Conservation (phyloP, 2,329 filamentous ascomycete genomes). For the Pseudopithomyces chartarum region DNA sequence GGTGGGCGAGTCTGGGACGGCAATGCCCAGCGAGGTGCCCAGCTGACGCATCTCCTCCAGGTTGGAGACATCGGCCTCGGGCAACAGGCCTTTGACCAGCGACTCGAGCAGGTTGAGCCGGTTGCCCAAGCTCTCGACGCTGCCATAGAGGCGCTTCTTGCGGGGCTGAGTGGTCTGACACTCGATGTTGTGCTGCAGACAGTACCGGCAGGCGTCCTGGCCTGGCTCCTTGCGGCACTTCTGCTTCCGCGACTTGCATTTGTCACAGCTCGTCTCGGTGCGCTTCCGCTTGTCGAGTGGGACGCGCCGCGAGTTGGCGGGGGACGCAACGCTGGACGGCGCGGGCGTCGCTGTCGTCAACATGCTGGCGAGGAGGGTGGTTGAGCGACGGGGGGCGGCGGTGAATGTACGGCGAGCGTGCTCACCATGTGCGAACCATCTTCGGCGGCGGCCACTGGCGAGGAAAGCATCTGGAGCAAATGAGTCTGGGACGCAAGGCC, state of each 20-base stretch:
- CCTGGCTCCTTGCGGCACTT: slow-evolving; percentile 50
- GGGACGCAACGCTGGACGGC: slow-evolving; percentile 15
- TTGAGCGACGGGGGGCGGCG: neutral
- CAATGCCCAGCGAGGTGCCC: slow-evolving; percentile 46
- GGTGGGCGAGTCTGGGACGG: slow-evolving; percentile 38
- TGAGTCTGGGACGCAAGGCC: neutral
- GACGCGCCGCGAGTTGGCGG: slow-evolving; percentile 43
- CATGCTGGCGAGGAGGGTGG: slow-evolving; percentile 2
- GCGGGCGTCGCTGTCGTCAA: neutral
- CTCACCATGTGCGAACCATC: slow-evolving; percentile 3
- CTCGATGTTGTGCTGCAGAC: slow-evolving; percentile 46
- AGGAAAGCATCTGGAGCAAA: slow-evolving; percentile 3
- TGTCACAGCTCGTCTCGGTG: slow-evolving; percentile 53
- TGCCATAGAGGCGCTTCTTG: slow-evolving; percentile 52
- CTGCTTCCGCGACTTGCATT: slow-evolving; percentile 54
- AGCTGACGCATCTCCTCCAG: slow-evolving; percentile 49
- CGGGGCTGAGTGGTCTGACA: slow-evolving; percentile 52
- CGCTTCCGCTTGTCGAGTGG: slow-evolving; percentile 52
- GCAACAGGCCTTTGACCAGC: slow-evolving; percentile 51
- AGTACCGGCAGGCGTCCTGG: slow-evolving; percentile 50
- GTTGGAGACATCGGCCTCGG: slow-evolving; percentile 50
- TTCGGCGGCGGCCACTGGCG: neutral
- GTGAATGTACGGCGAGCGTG: neutral
- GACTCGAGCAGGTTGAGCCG: slow-evolving; percentile 50
- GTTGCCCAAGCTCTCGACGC: slow-evolving; percentile 49